A percentile compares a stretch with the other conserved stretches of the same genome.
These are phyloP conservation scores for Deakozyma indianensis DNA, from an alignment of 805 yeast species.

Conservation along the genomic window DNA sequence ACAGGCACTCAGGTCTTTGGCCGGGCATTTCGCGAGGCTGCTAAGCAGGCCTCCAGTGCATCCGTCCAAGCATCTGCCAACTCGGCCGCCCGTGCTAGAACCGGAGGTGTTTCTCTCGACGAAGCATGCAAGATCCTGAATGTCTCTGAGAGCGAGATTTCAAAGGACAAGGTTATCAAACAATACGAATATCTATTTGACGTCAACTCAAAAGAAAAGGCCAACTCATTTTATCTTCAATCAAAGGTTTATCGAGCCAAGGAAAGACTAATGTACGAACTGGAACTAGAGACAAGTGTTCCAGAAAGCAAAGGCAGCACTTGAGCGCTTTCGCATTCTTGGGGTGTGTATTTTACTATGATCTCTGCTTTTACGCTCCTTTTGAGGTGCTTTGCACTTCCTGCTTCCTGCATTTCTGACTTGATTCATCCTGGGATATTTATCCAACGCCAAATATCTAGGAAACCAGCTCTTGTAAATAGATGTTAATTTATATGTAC, in stretches of 20 bases:
- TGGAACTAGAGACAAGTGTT: slow-evolving; percentile 24
- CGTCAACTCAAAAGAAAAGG: slow-evolving; percentile 83
- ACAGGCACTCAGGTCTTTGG: slow-evolving; percentile 96
- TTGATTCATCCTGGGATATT: too few species aligned
- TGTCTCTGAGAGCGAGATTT: slow-evolving; percentile 41
- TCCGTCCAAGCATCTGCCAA: slow-evolving; percentile 51
- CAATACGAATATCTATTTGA: slow-evolving; percentile 75
- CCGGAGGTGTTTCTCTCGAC: slow-evolving; percentile 71
- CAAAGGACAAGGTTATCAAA: slow-evolving; percentile 37
- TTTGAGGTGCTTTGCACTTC: too few species aligned
- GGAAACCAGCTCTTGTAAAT: too few species aligned
- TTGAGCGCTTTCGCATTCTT: too few species aligned
- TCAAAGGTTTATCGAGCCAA: slow-evolving; percentile 88
- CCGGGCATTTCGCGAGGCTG: slow-evolving; percentile 91
- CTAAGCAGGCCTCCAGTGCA: slow-evolving; percentile 90
- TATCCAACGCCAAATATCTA: too few species aligned
- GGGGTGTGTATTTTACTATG: too few species aligned
- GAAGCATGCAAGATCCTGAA: slow-evolving; percentile 89
- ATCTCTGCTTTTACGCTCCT: too few species aligned
- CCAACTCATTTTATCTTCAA: slow-evolving; percentile 90
- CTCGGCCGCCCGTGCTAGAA: slow-evolving; percentile 27
- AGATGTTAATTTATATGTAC: too few species aligned
- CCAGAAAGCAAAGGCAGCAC: not conserved
- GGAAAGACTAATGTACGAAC: slow-evolving; percentile 74
- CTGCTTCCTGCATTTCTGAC: too few species aligned